Evolutionary conservation across 2,329 filamentous ascomycete species (phyloP).

Genomic region (Trichoderma atroviride): DNA sequence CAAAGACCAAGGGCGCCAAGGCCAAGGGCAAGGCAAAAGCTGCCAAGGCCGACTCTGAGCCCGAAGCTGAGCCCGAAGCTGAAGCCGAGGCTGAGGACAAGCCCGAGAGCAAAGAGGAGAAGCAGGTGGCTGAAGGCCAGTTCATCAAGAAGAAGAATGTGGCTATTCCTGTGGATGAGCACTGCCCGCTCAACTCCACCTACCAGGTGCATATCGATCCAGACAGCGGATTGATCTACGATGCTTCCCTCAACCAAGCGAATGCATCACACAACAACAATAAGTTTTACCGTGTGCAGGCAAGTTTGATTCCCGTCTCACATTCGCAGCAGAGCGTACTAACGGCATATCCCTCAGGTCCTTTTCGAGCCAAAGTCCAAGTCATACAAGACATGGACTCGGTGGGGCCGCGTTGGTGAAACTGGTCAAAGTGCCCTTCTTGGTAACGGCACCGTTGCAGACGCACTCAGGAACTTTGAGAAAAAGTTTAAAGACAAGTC

Average conservation of each 20-base stretch:
- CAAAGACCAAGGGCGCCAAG: constrained; percentile 33
- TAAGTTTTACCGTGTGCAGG: constrained; percentile 79
- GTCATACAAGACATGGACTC: constrained; percentile 66
- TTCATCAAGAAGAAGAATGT: constrained; percentile 51
- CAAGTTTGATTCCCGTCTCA: constrained; percentile 38
- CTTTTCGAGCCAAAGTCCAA: constrained; percentile 43
- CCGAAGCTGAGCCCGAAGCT: constrained; percentile 41
- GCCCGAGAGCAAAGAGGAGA: constrained; percentile 40
- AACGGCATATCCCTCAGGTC: not conserved
- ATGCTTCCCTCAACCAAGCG: constrained; percentile 79
- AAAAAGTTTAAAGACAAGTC: constrained; percentile 67
- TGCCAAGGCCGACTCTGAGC: constrained; percentile 38
- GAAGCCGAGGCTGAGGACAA: constrained; percentile 37
- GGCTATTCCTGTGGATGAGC: constrained; percentile 55
- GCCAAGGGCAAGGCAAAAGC: constrained; percentile 35
- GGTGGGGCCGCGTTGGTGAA: constrained; percentile 79
- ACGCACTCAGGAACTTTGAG: constrained; percentile 56
- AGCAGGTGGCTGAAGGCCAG: constrained; percentile 46
- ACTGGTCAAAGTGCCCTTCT: constrained; percentile 52
- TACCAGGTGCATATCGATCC: constrained; percentile 66
- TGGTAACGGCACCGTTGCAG: constrained; percentile 45
- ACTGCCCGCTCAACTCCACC: constrained; percentile 40
- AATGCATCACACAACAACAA: constrained; percentile 74
- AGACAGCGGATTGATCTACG: constrained; percentile 66
- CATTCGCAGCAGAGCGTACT: not conserved